These are phyloP conservation scores for Fusarium verticillioides DNA, from an alignment of 2,329 filamentous ascomycete genomes.

Conservation along the genomic window DNA sequence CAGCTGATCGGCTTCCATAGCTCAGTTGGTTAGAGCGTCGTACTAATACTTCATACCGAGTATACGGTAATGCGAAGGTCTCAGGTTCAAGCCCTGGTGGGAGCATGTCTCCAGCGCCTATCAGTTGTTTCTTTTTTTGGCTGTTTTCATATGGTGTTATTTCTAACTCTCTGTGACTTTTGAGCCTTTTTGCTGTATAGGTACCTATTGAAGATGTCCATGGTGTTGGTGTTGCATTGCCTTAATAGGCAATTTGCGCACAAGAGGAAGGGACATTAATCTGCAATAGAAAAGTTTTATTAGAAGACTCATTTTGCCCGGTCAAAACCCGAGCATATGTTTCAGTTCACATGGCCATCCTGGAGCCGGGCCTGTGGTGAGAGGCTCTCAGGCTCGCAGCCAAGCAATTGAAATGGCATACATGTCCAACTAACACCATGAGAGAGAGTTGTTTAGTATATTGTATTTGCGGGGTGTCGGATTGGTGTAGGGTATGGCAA, in stretches of 20 bases:
- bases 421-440: neutral
- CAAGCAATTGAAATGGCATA: neutral
- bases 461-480: neutral
- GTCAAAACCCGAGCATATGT: constrained; percentile 10
- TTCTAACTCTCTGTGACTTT: too few relatives aligned
- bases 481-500: constrained; percentile 28
- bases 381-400: neutral
- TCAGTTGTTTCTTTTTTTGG: constrained; percentile 21
- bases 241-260: neutral
- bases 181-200: neutral
- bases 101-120: constrained; percentile 40
- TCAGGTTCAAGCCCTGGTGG: constrained; percentile 46
- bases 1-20: constrained; percentile 44
- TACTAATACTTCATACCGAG: constrained; percentile 44
- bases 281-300: neutral
- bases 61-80: constrained; percentile 43
- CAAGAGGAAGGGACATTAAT: neutral
- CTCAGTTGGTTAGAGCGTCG: constrained; percentile 47
- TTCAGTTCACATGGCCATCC: constrained; percentile 4
- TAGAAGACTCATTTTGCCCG: neutral
- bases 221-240: neutral
- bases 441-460: constrained; percentile 2
- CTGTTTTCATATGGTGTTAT: neutral
- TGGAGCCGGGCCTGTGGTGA: constrained; percentile 3
- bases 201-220: neutral